Conservation (phyloP, 225 moss, liverwort and hornwort genomes). For the Pleurozium schreberi region DNA sequence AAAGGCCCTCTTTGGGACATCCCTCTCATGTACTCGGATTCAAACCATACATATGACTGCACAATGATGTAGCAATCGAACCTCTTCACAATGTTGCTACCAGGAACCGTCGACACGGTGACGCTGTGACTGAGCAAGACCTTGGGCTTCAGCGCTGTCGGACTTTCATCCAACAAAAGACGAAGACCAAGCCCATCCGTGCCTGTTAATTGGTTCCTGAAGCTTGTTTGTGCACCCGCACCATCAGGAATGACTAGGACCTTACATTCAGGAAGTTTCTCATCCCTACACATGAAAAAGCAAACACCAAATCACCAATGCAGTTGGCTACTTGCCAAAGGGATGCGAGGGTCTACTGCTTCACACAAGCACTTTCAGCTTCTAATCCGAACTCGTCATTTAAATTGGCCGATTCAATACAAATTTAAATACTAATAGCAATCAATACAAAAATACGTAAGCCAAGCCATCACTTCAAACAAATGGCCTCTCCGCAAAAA, state of each 20-base stretch:
- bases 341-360: neutral
- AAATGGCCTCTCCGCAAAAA: neutral
- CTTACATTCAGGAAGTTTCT: neutral
- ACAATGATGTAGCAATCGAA: neutral
- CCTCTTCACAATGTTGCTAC: neutral
- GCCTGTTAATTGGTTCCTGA: neutral
- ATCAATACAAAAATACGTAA: too few relatives aligned
- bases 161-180: neutral
- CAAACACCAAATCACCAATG: neutral
- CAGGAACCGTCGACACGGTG: neutral
- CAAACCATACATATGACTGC: neutral
- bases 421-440: neutral
- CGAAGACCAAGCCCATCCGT: neutral
- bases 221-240: neutral
- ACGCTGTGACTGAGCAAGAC: neutral
- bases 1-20: too few relatives aligned
- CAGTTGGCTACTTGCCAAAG: neutral
- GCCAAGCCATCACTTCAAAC: neutral
- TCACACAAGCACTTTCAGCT: neutral
- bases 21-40: neutral
- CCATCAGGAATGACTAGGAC: too few relatives aligned
- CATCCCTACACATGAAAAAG: neutral
- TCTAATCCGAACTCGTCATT: neutral
- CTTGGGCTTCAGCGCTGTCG: neutral
- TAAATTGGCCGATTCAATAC: neutral